A percentile compares a stretch with the other conserved stretches of the same genome.
These are phyloP conservation scores for Aulographum hederae DNA, from an alignment of 2,329 filamentous ascomycete species.

Conservation along the genomic window DNA sequence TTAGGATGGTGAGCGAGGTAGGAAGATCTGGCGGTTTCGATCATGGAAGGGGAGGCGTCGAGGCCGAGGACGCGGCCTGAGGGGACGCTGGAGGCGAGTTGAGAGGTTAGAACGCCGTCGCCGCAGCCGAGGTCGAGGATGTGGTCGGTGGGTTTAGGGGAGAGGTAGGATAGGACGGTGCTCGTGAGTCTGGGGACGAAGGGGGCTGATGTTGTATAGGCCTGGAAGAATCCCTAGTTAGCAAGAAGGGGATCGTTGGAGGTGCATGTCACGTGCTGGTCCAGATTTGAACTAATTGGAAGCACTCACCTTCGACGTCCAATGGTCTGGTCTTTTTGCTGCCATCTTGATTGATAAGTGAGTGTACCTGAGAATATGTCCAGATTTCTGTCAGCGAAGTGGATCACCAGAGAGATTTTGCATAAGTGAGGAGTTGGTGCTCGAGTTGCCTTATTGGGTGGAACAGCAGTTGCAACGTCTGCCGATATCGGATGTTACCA, in stretches of 20 bases:
- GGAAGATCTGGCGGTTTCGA: conserved; percentile 14
- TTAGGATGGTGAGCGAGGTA: conserved; percentile 10
- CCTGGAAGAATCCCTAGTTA: conserved; percentile 4
- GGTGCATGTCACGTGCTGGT: too few species aligned
- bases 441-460: too few species aligned
- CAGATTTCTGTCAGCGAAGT: too few species aligned
- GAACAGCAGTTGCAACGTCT: too few species aligned
- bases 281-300: not conserved
- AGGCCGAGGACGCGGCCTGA: conserved; percentile 17
- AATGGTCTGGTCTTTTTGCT: conserved; percentile 1
- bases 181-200: conserved; percentile 24
- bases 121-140: conserved; percentile 23
- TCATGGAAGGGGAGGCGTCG: conserved; percentile 21
- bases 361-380: too few species aligned
- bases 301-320: conserved; percentile 1
- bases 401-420: too few species aligned
- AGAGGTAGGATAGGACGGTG: conserved; percentile 18
- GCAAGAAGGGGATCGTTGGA: too few species aligned
- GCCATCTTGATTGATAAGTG: conserved; percentile 1
- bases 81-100: conserved; percentile 13
- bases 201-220: conserved; percentile 17
- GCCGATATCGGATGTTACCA: too few species aligned
- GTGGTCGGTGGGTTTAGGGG: conserved; percentile 13
- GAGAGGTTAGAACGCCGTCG: conserved; percentile 20
- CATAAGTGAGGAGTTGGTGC: too few species aligned